Evolutionary conservation across 768 basidiomycete genomes (phyloP).

Genomic region (Russula lepida): DNA sequence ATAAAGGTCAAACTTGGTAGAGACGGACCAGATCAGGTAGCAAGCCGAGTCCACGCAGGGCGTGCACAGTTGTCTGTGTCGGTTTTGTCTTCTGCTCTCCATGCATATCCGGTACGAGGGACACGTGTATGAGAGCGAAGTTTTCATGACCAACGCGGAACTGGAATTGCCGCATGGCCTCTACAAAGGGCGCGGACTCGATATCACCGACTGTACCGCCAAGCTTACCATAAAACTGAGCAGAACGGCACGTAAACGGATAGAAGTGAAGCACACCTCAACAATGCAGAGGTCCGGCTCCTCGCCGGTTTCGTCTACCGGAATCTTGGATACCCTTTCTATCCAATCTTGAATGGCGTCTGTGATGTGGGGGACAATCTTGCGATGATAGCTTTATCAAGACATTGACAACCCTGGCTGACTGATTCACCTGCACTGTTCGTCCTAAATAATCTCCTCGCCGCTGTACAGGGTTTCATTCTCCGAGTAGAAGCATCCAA

Average conservation of each 20-base stretch:
- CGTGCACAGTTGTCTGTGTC: slow-evolving; percentile 94
- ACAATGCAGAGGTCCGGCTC: slow-evolving; percentile 96
- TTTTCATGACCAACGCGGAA: slow-evolving; percentile 95
- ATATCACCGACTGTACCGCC: slow-evolving; percentile 99
- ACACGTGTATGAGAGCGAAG: slow-evolving; percentile 94
- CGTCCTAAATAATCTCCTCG: slow-evolving; percentile 90
- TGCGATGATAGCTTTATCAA: slow-evolving; percentile 2
- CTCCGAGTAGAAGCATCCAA: slow-evolving; percentile 1
- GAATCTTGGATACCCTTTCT: slow-evolving; percentile 86
- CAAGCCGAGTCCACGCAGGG: slow-evolving; percentile 83
- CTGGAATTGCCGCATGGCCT: slow-evolving; percentile 99
- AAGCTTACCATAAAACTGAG: slow-evolving; percentile 43
- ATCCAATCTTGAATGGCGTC: slow-evolving; percentile 99
- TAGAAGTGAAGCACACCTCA: slow-evolving; percentile 48
- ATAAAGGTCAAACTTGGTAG: background rate
- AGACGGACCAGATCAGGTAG: slow-evolving; percentile 79
- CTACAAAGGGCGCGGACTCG: slow-evolving; percentile 95
- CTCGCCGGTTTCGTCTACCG: slow-evolving; percentile 89
- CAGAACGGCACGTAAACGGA: background rate
- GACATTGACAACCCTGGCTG: background rate
- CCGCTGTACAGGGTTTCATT: slow-evolving; percentile 35
- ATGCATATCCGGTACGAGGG: slow-evolving; percentile 96
- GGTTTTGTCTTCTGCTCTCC: slow-evolving; percentile 99
- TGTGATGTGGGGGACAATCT: slow-evolving; percentile 95
- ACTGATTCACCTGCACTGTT: slow-evolving; percentile 73